Evolutionary conservation across 129 eudicot species (phyloP).

Genomic region (Pulicaria dysenterica): DNA sequence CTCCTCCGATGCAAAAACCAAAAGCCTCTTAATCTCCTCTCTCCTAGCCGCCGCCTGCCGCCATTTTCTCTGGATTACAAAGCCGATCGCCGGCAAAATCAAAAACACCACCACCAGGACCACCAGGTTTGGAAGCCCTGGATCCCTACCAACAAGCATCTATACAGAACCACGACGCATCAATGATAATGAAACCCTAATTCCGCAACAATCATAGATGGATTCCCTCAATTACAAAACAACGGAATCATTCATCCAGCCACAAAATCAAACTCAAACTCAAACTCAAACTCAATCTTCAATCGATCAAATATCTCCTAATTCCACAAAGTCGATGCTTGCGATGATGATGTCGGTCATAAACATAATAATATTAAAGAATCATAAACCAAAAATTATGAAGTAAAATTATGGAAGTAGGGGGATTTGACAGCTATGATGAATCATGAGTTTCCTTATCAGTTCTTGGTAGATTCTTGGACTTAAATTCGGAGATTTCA

Average conservation of each 20-base stretch:
- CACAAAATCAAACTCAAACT: constrained; percentile 5
- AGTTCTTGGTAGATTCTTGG: constrained; percentile 25
- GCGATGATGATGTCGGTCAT: constrained; percentile 38
- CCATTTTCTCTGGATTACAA: constrained; percentile 64
- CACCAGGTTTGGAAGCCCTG: constrained; percentile 64
- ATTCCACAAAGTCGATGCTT: constrained; percentile 40
- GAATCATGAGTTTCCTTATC: background rate
- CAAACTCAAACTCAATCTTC: constrained; percentile 12
- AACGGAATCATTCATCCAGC: constrained; percentile 21
- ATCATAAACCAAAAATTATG: background rate
- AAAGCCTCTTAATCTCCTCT: constrained; percentile 66
- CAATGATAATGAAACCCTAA: constrained; percentile 42
- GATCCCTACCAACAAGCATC: constrained; percentile 75
- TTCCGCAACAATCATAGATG: constrained; percentile 36
- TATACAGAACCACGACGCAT: constrained; percentile 47
- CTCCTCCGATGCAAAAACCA: constrained; percentile 69
- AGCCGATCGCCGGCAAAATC: constrained; percentile 46
- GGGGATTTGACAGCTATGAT: background rate
- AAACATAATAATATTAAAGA: constrained; percentile 14
- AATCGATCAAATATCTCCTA: constrained; percentile 4
- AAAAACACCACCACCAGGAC: constrained; percentile 48
- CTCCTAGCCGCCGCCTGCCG: constrained; percentile 51
- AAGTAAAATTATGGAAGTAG: constrained; percentile 1
- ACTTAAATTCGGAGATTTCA: constrained; percentile 25
- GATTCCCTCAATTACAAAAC: background rate